Percentiles rank a stretch among this genome's conserved stretches.
Conservation (phyloP, 306 rosid genomes). For the Pyrus betulifolia region DNA sequence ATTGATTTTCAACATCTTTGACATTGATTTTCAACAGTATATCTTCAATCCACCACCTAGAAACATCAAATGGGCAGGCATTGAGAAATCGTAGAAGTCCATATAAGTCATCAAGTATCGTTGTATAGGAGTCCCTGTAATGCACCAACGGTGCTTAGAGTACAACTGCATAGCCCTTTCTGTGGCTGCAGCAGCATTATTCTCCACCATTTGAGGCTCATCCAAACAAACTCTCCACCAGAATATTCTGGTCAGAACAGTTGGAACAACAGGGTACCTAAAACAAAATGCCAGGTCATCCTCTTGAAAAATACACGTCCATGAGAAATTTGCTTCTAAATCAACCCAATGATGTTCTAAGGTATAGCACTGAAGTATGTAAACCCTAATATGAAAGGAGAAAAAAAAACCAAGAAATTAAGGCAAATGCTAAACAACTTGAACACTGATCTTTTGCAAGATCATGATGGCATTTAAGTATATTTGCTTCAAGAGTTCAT, state of each 20-base stretch:
- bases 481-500: neutral
- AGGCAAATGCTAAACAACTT: neutral
- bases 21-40: no score
- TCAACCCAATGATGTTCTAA: neutral
- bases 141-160: constrained; percentile 84
- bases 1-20: no score
- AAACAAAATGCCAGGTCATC: constrained; percentile 11
- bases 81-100: constrained; percentile 77
- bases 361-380: neutral
- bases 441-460: neutral
- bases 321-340: neutral
- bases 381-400: neutral
- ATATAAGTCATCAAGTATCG: constrained; percentile 84
- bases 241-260: constrained; percentile 78
- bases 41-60: constrained; percentile 95
- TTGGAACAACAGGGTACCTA: constrained; percentile 92
- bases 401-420: neutral
- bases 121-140: constrained; percentile 95
- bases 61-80: constrained; percentile 68
- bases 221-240: constrained; percentile 99
- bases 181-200: constrained; percentile 70
- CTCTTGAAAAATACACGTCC: constrained; percentile 3
- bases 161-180: constrained; percentile 87
- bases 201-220: constrained; percentile 99
- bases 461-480: neutral